A percentile compares a stretch with the other conserved stretches of the same genome.
Conservation (phyloP, 2,329 filamentous ascomycete genomes). For the Lojkania enalia region DNA sequence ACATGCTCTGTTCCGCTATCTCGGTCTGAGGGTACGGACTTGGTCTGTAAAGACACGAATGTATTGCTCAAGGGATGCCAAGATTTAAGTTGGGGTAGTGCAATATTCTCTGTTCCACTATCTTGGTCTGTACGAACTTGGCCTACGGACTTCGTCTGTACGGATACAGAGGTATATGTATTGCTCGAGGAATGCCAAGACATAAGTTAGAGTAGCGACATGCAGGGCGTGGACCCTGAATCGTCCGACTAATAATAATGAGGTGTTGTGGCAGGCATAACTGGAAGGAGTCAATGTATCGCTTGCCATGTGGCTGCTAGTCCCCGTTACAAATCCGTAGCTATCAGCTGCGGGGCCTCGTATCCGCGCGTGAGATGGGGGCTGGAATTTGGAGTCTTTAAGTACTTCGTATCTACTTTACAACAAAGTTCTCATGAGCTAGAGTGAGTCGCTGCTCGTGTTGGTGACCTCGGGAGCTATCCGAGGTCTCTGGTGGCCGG, state of each 20-base stretch:
- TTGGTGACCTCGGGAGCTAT: not conserved
- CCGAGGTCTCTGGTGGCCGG: not conserved
- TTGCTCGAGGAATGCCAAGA: not conserved
- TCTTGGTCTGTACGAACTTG: not conserved
- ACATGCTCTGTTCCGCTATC: too few relatives aligned
- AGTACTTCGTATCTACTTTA: not conserved
- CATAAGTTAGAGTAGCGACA: not conserved
- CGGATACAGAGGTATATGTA: not conserved
- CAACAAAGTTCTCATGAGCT: not conserved
- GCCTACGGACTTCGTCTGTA: not conserved
- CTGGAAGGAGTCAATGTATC: not conserved
- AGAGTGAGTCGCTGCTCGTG: not conserved
- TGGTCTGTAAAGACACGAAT: too few relatives aligned
- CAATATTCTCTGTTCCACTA: not conserved
- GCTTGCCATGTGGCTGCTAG: too few relatives aligned
- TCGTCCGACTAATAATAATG: not conserved
- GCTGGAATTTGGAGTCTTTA: not conserved
- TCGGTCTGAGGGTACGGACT: too few relatives aligned
- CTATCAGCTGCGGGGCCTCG: too few relatives aligned
- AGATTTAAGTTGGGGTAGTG: not conserved
- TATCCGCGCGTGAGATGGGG: too few relatives aligned
- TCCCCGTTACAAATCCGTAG: too few relatives aligned
- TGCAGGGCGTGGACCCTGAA: not conserved
- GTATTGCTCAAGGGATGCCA: not conserved
- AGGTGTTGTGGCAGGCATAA: not conserved